phyloP scores from a whole-genome alignment of 192 early-diverging fungal genomes.

The Entomortierella parvispora region DNA sequence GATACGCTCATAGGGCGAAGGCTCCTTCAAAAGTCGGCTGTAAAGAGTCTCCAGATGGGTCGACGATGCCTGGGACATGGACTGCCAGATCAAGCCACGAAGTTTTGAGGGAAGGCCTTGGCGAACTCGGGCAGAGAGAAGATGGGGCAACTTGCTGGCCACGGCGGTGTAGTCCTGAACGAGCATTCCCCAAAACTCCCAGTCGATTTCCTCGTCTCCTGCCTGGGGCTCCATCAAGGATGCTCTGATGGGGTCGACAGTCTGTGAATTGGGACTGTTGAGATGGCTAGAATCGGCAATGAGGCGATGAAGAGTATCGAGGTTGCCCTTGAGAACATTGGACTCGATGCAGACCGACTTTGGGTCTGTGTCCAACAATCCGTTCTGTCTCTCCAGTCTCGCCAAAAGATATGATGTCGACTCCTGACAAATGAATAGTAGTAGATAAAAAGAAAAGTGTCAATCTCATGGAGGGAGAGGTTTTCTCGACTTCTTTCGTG shows the following conservation, averaged over 20 bases:
- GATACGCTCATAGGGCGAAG: slow-evolving; percentile 86
- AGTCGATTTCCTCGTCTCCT: slow-evolving; percentile 56
- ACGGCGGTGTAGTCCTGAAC: slow-evolving; percentile 82
- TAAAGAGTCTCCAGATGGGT: slow-evolving; percentile 86
- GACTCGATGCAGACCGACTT: slow-evolving; percentile 70
- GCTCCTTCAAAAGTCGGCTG: slow-evolving; percentile 75
- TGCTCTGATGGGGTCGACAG: slow-evolving; percentile 6
- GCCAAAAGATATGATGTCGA: slow-evolving; percentile 66
- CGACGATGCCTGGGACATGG: slow-evolving; percentile 86
- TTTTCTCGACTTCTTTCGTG: no score
- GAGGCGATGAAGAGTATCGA: slow-evolving; percentile 60
- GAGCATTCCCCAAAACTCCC: slow-evolving; percentile 88
- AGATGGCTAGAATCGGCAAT: slow-evolving; percentile 51
- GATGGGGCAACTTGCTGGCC: slow-evolving; percentile 70
- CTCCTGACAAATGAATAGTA: slow-evolving; percentile 43
- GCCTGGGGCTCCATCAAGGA: slow-evolving; percentile 19
- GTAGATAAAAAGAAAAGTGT: no score
- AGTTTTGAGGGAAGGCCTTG: slow-evolving; percentile 84
- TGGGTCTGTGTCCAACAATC: slow-evolving; percentile 65
- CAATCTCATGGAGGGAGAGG: no score
- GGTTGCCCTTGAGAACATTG: slow-evolving; percentile 65
- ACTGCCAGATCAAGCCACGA: slow-evolving; percentile 92
- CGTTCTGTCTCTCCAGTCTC: slow-evolving; percentile 68
- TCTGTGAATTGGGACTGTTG: slow-evolving; percentile 16
- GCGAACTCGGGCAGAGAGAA: slow-evolving; percentile 77